phyloP scores from a whole-genome alignment of 441 rosid genomes.

The Adansonia gregorii region DNA sequence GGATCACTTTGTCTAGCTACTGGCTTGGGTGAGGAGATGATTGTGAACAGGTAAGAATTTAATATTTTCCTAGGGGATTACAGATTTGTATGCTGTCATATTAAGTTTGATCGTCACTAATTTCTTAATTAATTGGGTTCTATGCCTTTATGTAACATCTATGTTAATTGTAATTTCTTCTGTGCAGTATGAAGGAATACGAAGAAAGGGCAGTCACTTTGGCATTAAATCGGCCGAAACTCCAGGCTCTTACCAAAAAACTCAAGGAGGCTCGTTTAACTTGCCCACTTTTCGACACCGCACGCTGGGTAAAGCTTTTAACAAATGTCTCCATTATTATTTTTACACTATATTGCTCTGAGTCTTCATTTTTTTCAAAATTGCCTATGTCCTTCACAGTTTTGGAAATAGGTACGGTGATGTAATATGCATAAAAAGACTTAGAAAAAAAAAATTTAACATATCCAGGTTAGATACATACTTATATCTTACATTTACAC shows the following conservation, averaged over 20 bases:
- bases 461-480: no score
- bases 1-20: conserved; percentile 97
- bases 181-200: conserved; percentile 78
- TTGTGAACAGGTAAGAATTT: conserved; percentile 71
- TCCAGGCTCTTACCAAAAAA: conserved; percentile 67
- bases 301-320: conserved; percentile 76
- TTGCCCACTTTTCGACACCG: conserved; percentile 90
- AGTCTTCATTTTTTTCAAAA: no score
- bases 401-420: no score
- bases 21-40: conserved; percentile 98
- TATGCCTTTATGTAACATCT: background rate
- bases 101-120: background rate
- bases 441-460: no score
- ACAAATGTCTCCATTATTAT: background rate
- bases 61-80: background rate
- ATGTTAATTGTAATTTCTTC: background rate
- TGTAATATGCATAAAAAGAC: no score
- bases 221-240: conserved; percentile 74
- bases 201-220: conserved; percentile 88
- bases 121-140: background rate
- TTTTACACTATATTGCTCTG: background rate
- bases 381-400: no score
- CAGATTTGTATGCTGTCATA: background rate
- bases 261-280: conserved; percentile 72
- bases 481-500: no score